Evolutionary conservation across 169 alveolate species (phyloP), one percentile per base, ranked within the genome.

Genomic region (Eimeria necatrix): DNA sequence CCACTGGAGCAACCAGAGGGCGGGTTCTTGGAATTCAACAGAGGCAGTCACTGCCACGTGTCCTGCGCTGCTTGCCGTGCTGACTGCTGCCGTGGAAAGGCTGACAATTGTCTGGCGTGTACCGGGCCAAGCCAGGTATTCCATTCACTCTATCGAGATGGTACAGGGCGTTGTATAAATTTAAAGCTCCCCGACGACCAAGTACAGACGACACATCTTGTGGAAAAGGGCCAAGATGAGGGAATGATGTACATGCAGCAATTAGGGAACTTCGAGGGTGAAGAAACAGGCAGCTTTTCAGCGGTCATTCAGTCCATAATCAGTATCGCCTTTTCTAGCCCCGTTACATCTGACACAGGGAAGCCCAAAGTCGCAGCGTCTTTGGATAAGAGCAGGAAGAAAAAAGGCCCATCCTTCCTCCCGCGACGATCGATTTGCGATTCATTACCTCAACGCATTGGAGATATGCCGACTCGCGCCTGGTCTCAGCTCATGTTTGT

Each of bases 401-500:
- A 70, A 53, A 60, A 49, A 64, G 84, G 83, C 68, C 80, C 93
- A 10, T 74, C 76, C 32, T 60, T 78, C 22, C 95, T 78, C 12
- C 83, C 60, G 24, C 83, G 53, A 70, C 94, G 85, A 59, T 92
- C 95, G 48, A 48, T 92, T 22, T 92, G 95, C 49, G 83, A 64
- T 26, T 60, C 84, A 7, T 76, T 92, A 16, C 95, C 95, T 46
- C 74, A 56, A 5, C 20, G 46, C 8, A 32, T 53, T 2, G 71
- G 56, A 26, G 91, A 70, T 46, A 61, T 92, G 87, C 95, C 95
- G 7, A 20, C 49, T 20, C 95, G 88, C 22, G 89, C 86, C 49
- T 96, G 96, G 96, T 80, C 96, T 8, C 97, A 96, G 71, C 93
- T 96, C 70, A 59, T 96, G 53, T 96, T 94, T 81, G 86, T 96